These are phyloP conservation scores for Suhomyces kunorum DNA, from an alignment of 1,139 yeast species.

Conservation along the genomic window DNA sequence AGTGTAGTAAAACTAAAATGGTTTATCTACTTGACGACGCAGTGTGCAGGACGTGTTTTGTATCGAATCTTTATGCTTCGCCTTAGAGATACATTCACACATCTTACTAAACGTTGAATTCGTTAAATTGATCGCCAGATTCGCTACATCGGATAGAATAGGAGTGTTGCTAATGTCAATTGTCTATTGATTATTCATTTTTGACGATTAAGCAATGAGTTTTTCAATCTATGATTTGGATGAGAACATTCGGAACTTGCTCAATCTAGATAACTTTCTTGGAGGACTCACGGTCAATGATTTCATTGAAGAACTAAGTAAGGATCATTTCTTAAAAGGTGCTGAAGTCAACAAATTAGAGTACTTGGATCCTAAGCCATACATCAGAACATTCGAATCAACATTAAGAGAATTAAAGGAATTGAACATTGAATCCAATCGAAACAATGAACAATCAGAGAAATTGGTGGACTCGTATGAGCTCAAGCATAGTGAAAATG, in stretches of 20 bases:
- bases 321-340: conserved; percentile 60
- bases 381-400: conserved; percentile 88
- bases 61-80: no score
- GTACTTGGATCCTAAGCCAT: conserved; percentile 87
- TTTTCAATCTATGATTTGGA: conserved; percentile 60
- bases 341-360: conserved; percentile 57
- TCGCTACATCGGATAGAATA: no score
- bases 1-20: background rate
- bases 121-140: no score
- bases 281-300: conserved; percentile 72
- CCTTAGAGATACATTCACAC: no score
- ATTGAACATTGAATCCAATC: conserved; percentile 55
- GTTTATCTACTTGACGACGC: no score
- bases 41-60: no score
- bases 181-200: no score
- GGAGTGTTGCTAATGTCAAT: no score
- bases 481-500: conserved; percentile 65
- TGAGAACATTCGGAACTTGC: conserved; percentile 65
- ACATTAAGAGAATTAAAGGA: conserved; percentile 71
- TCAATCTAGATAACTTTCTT: conserved; percentile 71
- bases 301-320: conserved; percentile 80
- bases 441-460: conserved; percentile 50
- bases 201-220: conserved; percentile 29
- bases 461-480: conserved; percentile 64
- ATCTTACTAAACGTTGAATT: no score